These are phyloP conservation scores for Talaromyces verruculosus DNA, from an alignment of 2,329 filamentous ascomycete species.

Conservation along the genomic window DNA sequence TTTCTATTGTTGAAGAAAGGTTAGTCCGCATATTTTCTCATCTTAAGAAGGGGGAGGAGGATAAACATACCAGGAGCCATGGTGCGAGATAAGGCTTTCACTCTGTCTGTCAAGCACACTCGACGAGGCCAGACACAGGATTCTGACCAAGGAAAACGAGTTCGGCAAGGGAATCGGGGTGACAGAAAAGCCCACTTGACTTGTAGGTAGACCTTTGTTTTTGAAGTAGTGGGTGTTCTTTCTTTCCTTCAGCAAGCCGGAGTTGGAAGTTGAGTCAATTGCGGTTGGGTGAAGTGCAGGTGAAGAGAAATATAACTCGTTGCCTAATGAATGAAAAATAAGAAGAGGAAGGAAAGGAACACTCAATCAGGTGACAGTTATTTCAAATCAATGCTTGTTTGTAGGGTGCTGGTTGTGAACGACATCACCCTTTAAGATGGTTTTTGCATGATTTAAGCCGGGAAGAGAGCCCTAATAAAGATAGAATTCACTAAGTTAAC, in stretches of 20 bases:
- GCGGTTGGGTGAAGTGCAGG: background rate
- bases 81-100: background rate
- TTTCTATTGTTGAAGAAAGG: background rate
- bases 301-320: background rate
- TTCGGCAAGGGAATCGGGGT: background rate
- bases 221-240: background rate
- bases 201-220: background rate
- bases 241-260: background rate
- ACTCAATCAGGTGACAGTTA: background rate
- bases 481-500: background rate
- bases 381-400: background rate
- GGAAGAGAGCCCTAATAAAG: background rate
- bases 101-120: background rate
- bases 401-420: background rate
- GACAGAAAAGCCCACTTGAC: background rate
- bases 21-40: background rate
- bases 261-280: background rate
- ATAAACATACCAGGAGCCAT: background rate
- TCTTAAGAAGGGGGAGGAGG: no score
- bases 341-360: background rate
- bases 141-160: background rate
- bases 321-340: background rate
- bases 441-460: background rate
- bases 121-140: background rate
- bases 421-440: background rate